phyloP scores from a whole-genome alignment of 2,329 filamentous ascomycete species.

The Zalaria sp. region DNA sequence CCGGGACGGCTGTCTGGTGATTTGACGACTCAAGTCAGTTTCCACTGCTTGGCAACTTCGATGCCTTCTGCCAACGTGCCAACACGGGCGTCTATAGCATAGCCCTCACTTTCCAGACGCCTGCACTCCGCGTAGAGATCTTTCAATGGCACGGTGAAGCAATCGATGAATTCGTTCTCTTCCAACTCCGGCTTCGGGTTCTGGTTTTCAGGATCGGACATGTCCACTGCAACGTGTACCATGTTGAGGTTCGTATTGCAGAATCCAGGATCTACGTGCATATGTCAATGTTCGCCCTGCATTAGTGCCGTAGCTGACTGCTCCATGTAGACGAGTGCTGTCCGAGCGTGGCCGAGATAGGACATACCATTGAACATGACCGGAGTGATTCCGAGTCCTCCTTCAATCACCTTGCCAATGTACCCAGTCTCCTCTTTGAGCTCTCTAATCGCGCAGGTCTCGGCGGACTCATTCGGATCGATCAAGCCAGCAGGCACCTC shows the following conservation, averaged over 20 bases:
- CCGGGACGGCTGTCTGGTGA: no score
- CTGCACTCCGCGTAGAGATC: constrained; percentile 47
- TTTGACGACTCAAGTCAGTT: constrained; percentile 10
- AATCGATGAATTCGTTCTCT: constrained; percentile 47
- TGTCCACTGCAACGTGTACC: constrained; percentile 43
- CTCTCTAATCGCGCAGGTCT: constrained; percentile 42
- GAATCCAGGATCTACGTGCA: constrained; percentile 43
- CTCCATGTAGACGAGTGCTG: no score
- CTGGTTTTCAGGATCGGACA: constrained; percentile 31
- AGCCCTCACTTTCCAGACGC: constrained; percentile 54
- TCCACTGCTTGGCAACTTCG: constrained; percentile 48
- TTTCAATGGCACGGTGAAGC: constrained; percentile 42
- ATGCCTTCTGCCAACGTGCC: constrained; percentile 68
- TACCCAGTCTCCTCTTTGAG: constrained; percentile 49
- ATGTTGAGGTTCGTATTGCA: constrained; percentile 39
- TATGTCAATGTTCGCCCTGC: neutral
- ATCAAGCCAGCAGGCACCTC: constrained; percentile 48
- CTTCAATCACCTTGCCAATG: constrained; percentile 30
- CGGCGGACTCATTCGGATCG: constrained; percentile 41
- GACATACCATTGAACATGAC: constrained; percentile 29
- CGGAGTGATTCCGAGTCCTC: constrained; percentile 14
- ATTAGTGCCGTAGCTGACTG: no score
- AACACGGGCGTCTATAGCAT: constrained; percentile 65
- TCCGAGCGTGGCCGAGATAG: neutral
- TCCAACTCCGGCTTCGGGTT: constrained; percentile 45